phyloP scores from a whole-genome alignment of 805 yeast species.

The Jamesozyma lodderae region DNA sequence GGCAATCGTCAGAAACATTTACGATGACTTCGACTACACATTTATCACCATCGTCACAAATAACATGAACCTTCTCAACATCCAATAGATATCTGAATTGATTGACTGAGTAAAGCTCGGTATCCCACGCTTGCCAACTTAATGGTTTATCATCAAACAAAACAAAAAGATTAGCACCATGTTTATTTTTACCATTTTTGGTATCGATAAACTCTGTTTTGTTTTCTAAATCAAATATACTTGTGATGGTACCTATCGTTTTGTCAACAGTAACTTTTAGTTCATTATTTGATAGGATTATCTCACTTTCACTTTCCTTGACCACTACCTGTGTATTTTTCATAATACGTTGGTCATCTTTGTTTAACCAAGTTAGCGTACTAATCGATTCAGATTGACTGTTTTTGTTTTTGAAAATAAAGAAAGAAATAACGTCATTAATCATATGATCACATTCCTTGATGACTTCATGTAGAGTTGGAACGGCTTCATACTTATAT shows the following conservation, averaged over 20 bases:
- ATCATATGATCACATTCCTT: conserved; percentile 45
- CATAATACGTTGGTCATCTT: background rate
- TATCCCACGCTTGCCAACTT: conserved; percentile 95
- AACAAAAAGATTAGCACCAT: conserved; percentile 74
- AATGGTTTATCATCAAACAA: conserved; percentile 85
- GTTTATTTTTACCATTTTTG: conserved; percentile 41
- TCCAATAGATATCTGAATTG: conserved; percentile 45
- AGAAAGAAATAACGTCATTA: conserved; percentile 39
- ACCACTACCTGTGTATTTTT: conserved; percentile 5
- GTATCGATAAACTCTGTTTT: conserved; percentile 61
- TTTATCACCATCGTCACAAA: conserved; percentile 41
- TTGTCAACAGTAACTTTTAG: conserved; percentile 46
- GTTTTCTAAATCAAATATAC: conserved; percentile 51
- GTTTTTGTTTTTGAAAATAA: conserved; percentile 24
- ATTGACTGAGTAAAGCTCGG: conserved; percentile 79
- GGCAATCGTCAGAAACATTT: conserved; percentile 46
- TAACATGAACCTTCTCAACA: conserved; percentile 28
- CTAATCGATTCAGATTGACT: conserved; percentile 29
- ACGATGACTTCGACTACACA: conserved; percentile 57
- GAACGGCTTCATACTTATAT: conserved; percentile 78
- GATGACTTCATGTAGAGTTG: conserved; percentile 56
- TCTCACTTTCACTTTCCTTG: conserved; percentile 35
- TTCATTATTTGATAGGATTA: conserved; percentile 50
- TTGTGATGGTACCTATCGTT: conserved; percentile 51
- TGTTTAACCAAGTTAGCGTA: conserved; percentile 52